Evolutionary conservation across 176 grass and related monocot species (phyloP).

Genomic region (Oryza rufipogon): DNA sequence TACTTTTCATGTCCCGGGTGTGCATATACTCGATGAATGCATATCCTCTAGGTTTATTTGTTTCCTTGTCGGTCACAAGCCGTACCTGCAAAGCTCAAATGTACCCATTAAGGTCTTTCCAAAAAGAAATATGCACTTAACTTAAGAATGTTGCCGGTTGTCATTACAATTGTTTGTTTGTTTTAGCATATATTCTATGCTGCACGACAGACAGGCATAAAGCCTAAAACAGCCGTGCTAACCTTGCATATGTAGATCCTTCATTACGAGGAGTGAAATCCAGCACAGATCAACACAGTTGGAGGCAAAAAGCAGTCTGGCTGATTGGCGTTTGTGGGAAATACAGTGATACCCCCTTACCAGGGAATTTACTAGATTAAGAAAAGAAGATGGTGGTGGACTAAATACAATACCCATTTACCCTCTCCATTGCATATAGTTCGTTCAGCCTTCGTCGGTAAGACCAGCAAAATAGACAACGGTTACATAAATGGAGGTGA

Average conservation of each 20-base stretch:
- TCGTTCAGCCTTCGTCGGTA: conserved; percentile 45
- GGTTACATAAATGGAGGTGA: conserved; percentile 40
- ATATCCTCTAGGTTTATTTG: conserved; percentile 92
- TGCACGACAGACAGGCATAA: conserved; percentile 97
- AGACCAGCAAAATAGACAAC: conserved; percentile 40
- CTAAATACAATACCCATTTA: conserved; percentile 55
- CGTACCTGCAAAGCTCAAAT: conserved; percentile 72
- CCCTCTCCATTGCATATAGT: conserved; percentile 38
- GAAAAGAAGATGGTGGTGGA: conserved; percentile 29
- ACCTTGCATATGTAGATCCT: conserved; percentile 85
- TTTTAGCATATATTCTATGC: conserved; percentile 61
- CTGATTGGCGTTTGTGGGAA: conserved; percentile 53
- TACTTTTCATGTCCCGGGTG: conserved; percentile 96
- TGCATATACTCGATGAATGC: conserved; percentile 91
- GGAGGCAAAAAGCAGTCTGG: conserved; percentile 66
- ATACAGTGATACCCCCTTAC: conserved; percentile 80
- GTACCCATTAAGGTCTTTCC: conserved; percentile 30
- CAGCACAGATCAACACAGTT: conserved; percentile 70
- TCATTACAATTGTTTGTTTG: conserved; percentile 34
- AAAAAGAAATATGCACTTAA: conserved; percentile 1
- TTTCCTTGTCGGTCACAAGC: conserved; percentile 65
- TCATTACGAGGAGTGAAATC: conserved; percentile 66
- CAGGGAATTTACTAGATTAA: conserved; percentile 61
- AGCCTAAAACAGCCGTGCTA: conserved; percentile 98
- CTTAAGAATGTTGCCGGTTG: conserved; percentile 14